A percentile compares a stretch with the other conserved stretches of the same genome.
phyloP scores from a whole-genome alignment of 305 asterid species.

The Fraxinus baroniana region DNA sequence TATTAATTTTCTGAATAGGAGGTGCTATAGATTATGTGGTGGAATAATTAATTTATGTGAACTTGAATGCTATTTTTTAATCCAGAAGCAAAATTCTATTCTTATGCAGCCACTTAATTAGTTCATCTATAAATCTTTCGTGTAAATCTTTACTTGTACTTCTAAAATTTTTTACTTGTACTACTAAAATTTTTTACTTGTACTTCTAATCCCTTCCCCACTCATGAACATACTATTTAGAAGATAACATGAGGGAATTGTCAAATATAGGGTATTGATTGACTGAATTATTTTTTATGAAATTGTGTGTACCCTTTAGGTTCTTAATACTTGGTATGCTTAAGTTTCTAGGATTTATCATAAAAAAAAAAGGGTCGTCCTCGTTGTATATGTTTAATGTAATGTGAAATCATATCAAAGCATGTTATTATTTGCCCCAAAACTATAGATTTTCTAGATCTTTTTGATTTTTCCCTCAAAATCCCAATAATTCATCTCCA shows the following conservation, averaged over 20 bases:
- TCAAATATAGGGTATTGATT: neutral
- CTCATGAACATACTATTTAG: neutral
- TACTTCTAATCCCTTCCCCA: neutral
- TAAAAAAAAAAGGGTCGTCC: neutral
- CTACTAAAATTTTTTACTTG: neutral
- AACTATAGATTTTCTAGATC: neutral
- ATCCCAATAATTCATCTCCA: conserved; percentile 8
- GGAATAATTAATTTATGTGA: too few species aligned
- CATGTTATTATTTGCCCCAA: neutral
- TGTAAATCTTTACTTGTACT: neutral
- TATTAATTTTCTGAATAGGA: too few species aligned
- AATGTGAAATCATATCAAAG: neutral
- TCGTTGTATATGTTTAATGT: neutral
- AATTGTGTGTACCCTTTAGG: neutral
- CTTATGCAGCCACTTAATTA: too few species aligned
- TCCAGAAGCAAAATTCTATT: too few species aligned
- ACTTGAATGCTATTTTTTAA: too few species aligned
- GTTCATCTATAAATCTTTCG: neutral
- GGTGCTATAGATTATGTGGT: too few species aligned
- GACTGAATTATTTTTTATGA: neutral
- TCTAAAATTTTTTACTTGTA: too few species aligned
- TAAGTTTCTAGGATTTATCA: neutral
- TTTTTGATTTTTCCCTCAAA: neutral
- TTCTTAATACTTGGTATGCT: neutral
- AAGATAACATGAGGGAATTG: neutral